phyloP scores from a whole-genome alignment of 345 rosid species.

The Populus tremula region DNA sequence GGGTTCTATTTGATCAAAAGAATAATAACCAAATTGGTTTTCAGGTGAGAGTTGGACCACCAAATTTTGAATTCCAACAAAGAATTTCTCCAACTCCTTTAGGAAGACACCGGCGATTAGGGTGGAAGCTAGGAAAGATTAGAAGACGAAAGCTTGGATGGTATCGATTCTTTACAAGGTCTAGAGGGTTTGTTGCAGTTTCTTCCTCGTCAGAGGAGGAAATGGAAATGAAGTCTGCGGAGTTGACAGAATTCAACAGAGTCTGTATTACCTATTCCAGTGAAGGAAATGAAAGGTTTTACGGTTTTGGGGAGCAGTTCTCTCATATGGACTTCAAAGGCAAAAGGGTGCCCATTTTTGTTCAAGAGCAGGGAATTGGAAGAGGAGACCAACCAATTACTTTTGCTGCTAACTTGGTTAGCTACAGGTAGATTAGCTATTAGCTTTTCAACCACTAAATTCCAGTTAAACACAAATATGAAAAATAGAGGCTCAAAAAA shows the following conservation, averaged over 20 bases:
- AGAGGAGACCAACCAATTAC: slow-evolving; percentile 78
- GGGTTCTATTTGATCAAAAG: slow-evolving; percentile 52
- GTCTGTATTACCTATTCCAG: slow-evolving; percentile 55
- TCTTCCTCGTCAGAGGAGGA: slow-evolving; percentile 41
- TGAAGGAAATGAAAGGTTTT: slow-evolving; percentile 56
- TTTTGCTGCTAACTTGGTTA: slow-evolving; percentile 68
- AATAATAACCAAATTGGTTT: slow-evolving; percentile 46
- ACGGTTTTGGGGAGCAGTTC: slow-evolving; percentile 72
- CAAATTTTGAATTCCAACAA: slow-evolving; percentile 19
- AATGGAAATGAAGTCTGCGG: slow-evolving; percentile 26
- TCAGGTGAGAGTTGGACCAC: slow-evolving; percentile 43
- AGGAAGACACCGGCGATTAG: slow-evolving; percentile 24
- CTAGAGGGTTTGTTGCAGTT: slow-evolving; percentile 32
- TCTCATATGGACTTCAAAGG: slow-evolving; percentile 72
- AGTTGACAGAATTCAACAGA: slow-evolving; percentile 43
- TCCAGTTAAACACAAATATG: background rate
- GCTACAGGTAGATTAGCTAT: slow-evolving; percentile 49
- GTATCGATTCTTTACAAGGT: slow-evolving; percentile 32
- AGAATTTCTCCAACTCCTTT: slow-evolving; percentile 15
- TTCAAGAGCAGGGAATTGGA: slow-evolving; percentile 81
- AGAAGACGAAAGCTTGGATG: slow-evolving; percentile 38
- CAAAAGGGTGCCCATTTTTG: slow-evolving; percentile 65
- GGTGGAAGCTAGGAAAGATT: slow-evolving; percentile 30
- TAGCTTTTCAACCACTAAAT: background rate
- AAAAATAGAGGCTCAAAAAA: no score